Evolutionary conservation across 1,139 yeast genomes (phyloP).

Genomic region (Zygosaccharomyces pseudobailii): DNA sequence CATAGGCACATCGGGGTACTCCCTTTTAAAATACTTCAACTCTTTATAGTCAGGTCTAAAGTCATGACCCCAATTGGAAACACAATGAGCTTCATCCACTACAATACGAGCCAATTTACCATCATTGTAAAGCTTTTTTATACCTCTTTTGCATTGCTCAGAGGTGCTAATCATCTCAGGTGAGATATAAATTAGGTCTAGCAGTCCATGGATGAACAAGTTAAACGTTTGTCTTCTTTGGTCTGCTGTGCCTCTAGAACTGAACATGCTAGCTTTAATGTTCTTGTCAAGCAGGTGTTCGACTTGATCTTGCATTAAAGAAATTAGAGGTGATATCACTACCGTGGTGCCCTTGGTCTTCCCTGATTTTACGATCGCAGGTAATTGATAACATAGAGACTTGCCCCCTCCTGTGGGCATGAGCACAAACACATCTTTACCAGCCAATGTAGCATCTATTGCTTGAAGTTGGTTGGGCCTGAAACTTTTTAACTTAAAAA

Average conservation of each 20-base stretch:
- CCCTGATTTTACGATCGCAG: slow-evolving; percentile 78
- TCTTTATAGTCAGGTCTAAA: slow-evolving; percentile 94
- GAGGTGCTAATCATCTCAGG: slow-evolving; percentile 94
- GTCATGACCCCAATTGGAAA: slow-evolving; percentile 99
- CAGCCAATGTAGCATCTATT: slow-evolving; percentile 70
- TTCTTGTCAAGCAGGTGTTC: slow-evolving; percentile 63
- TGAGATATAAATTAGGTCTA: slow-evolving; percentile 80
- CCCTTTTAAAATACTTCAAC: slow-evolving; percentile 63
- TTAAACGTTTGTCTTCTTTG: slow-evolving; percentile 64
- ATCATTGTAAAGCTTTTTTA: slow-evolving; percentile 51
- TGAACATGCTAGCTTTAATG: slow-evolving; percentile 83
- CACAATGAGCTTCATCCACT: slow-evolving; percentile 98
- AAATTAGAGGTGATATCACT: slow-evolving; percentile 90
- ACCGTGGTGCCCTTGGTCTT: slow-evolving; percentile 77
- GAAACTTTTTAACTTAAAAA: slow-evolving; percentile 63
- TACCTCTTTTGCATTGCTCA: slow-evolving; percentile 59
- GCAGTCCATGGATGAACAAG: slow-evolving; percentile 56
- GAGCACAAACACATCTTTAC: slow-evolving; percentile 85
- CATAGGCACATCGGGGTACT: slow-evolving; percentile 76
- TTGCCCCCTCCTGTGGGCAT: slow-evolving; percentile 99
- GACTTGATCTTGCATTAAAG: slow-evolving; percentile 97
- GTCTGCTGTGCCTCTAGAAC: slow-evolving; percentile 63
- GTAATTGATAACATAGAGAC: slow-evolving; percentile 91
- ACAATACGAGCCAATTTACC: slow-evolving; percentile 75
- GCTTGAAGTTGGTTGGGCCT: slow-evolving; percentile 87